Percentiles rank a stretch among this genome's conserved stretches.
Conservation (phyloP, 2,329 filamentous ascomycete species). For the Trichoderma semiorbis region DNA sequence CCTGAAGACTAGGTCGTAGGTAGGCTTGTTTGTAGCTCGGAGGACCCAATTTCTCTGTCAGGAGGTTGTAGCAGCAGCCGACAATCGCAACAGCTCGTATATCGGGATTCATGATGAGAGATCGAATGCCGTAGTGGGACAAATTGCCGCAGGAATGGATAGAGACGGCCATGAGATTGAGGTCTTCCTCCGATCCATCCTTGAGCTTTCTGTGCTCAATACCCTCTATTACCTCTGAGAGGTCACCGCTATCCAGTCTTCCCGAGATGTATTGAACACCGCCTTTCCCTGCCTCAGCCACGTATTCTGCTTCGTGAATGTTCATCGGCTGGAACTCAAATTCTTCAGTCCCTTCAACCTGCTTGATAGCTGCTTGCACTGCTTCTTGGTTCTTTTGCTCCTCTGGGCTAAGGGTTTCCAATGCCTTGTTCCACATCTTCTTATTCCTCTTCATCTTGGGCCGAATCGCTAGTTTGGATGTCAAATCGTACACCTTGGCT, state of each 20-base stretch:
- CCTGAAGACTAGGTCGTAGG: slow-evolving; percentile 65
- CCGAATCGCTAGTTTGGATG: slow-evolving; percentile 71
- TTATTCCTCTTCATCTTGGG: slow-evolving; percentile 76
- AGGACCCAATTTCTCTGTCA: slow-evolving; percentile 85
- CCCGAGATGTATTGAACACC: slow-evolving; percentile 76
- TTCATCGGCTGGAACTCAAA: slow-evolving; percentile 48
- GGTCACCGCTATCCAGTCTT: slow-evolving; percentile 67
- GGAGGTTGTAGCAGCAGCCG: slow-evolving; percentile 95
- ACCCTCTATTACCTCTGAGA: slow-evolving; percentile 63
- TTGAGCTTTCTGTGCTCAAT: slow-evolving; percentile 40
- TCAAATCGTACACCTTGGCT: slow-evolving; percentile 79
- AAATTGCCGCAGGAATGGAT: slow-evolving; percentile 97
- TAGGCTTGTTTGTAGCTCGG: slow-evolving; percentile 81
- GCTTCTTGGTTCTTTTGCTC: slow-evolving; percentile 40
- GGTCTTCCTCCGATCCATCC: slow-evolving; percentile 31
- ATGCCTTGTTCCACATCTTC: slow-evolving; percentile 64
- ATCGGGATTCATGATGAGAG: slow-evolving; percentile 75
- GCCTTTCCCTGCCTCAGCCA: slow-evolving; percentile 59
- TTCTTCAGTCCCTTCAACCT: slow-evolving; percentile 33
- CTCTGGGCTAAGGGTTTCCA: slow-evolving; percentile 37
- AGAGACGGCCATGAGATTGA: slow-evolving; percentile 78
- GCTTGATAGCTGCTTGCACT: slow-evolving; percentile 32
- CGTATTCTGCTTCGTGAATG: slow-evolving; percentile 50
- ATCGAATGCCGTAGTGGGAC: slow-evolving; percentile 89
- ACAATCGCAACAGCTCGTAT: slow-evolving; percentile 93